Evolutionary conservation across 1,284 basidiomycete genomes (phyloP).

Genomic region (Cerrena zonata): DNA sequence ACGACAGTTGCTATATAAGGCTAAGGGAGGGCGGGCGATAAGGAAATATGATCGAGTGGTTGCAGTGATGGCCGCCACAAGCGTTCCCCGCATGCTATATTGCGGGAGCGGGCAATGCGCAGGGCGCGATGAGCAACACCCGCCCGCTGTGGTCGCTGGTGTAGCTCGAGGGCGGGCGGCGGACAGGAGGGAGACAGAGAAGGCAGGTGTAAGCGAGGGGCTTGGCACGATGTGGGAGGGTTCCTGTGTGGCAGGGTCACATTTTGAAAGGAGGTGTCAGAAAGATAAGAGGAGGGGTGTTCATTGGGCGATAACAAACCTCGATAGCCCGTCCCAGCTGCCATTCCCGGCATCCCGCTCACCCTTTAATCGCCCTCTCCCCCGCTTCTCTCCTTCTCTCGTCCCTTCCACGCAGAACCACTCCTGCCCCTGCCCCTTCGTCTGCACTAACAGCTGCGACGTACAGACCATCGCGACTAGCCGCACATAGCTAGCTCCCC

Average conservation of each 20-base stretch:
- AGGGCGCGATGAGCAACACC: neutral
- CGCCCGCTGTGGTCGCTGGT: neutral
- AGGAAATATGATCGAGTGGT: neutral
- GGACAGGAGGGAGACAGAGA: neutral
- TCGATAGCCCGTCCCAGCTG: neutral
- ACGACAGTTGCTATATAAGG: neutral
- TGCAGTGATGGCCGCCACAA: neutral
- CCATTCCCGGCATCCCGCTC: slow-evolving; percentile 8
- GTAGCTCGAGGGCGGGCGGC: too few species aligned
- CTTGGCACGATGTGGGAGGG: neutral
- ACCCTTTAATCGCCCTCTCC: slow-evolving; percentile 11
- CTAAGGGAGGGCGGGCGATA: neutral
- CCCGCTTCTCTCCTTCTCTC: neutral
- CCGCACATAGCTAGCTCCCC: slow-evolving; percentile 1
- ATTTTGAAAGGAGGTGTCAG: neutral
- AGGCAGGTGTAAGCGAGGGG: neutral
- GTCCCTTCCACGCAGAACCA: slow-evolving; percentile 6
- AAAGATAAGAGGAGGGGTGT: neutral
- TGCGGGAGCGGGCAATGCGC: neutral
- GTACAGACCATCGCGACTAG: slow-evolving; percentile 1
- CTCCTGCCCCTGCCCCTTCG: slow-evolving; percentile 1
- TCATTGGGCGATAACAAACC: slow-evolving; percentile 4
- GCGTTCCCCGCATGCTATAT: neutral
- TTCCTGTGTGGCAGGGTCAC: neutral
- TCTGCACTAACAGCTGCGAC: neutral